A percentile compares a stretch with the other conserved stretches of the same genome.
Evolutionary conservation across 1,284 basidiomycete genomes (phyloP).

Genomic region (Ganoderma boninense): DNA sequence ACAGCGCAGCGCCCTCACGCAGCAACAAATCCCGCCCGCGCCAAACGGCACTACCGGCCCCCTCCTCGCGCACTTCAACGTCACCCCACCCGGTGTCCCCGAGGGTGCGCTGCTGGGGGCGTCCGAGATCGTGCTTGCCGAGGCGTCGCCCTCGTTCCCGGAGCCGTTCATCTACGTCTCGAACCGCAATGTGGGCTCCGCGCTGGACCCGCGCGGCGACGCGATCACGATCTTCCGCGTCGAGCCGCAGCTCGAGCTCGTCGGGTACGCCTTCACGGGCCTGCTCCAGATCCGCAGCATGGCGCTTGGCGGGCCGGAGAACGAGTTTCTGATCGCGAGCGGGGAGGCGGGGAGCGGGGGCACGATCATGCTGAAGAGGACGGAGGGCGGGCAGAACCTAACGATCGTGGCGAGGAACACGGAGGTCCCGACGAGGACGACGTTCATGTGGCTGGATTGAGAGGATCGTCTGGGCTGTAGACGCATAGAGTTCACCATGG

Average conservation of each 20-base stretch:
- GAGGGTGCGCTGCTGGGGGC: slow-evolving; percentile 58
- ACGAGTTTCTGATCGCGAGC: slow-evolving; percentile 62
- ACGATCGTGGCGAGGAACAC: slow-evolving; percentile 59
- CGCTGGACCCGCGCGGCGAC: slow-evolving; percentile 46
- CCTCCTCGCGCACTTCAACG: slow-evolving; percentile 62
- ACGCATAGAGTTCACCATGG: no score
- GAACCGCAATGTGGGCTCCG: slow-evolving; percentile 47
- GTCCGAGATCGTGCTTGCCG: slow-evolving; percentile 53
- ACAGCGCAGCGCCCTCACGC: slow-evolving; percentile 65
- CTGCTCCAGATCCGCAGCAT: slow-evolving; percentile 70
- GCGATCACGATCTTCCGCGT: slow-evolving; percentile 46
- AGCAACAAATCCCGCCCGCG: slow-evolving; percentile 64
- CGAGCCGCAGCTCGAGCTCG: slow-evolving; percentile 42
- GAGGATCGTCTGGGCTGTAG: no score
- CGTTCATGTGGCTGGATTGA: slow-evolving; percentile 54
- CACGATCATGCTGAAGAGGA: slow-evolving; percentile 60
- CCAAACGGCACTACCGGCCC: slow-evolving; percentile 50
- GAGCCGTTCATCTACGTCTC: slow-evolving; percentile 48
- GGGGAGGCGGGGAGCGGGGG: slow-evolving; percentile 63
- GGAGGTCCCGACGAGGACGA: slow-evolving; percentile 59
- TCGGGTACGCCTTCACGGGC: slow-evolving; percentile 70
- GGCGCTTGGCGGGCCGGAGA: slow-evolving; percentile 62
- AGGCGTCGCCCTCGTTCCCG: slow-evolving; percentile 41
- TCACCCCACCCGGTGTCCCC: slow-evolving; percentile 60
- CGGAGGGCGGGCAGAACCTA: slow-evolving; percentile 61